Percentiles rank a stretch among this genome's conserved stretches.
Conservation (phyloP, 345 rosid genomes). For the Luvunga scandens region DNA sequence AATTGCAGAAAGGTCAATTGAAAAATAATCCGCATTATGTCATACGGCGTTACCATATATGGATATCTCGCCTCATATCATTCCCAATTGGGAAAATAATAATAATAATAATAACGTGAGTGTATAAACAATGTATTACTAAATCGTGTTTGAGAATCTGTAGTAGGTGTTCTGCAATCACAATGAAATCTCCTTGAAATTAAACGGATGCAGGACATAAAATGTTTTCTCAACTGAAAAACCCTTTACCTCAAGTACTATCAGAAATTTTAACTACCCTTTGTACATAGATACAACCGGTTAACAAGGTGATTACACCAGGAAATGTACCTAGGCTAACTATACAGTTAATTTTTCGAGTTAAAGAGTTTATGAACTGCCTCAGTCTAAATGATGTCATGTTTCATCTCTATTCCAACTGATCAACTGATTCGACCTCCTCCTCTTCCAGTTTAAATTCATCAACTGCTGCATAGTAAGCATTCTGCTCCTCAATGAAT, state of each 20-base stretch:
- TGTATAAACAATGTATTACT: background rate
- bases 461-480: slow-evolving; percentile 76
- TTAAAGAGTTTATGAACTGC: background rate
- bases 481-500: slow-evolving; percentile 56
- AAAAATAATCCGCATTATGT: background rate
- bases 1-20: slow-evolving; percentile 33
- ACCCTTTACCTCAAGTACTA: background rate
- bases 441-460: slow-evolving; percentile 68
- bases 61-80: too few species aligned
- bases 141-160: background rate
- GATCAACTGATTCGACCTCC: slow-evolving; percentile 50
- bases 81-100: background rate
- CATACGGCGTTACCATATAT: background rate
- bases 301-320: slow-evolving; percentile 1
- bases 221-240: background rate
- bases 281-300: background rate
- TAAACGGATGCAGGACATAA: background rate
- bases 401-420: slow-evolving; percentile 35
- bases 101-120: background rate
- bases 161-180: background rate
- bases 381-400: background rate
- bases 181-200: background rate
- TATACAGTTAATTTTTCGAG: slow-evolving; percentile 6
- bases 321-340: slow-evolving; percentile 12
- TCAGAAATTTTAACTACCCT: background rate